A percentile compares a stretch with the other conserved stretches of the same genome.
Conservation (phyloP, 2,329 filamentous ascomycete species). For the Periconia sp. region DNA sequence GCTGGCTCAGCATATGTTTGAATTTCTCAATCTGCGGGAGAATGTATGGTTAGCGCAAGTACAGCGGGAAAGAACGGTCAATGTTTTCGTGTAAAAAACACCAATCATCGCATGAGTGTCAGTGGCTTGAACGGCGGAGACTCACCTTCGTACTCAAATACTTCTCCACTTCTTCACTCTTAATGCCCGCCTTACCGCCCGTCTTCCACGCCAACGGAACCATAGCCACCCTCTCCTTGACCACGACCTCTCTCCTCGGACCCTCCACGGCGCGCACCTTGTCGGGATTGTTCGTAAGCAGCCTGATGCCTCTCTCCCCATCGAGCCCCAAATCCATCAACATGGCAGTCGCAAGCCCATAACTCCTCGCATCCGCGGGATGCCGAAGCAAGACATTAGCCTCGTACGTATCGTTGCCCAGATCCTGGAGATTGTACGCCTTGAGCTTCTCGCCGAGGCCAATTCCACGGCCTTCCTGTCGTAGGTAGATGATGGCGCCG, state of each 20-base stretch:
- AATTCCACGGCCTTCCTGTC: conserved; percentile 94
- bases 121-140: conserved; percentile 5
- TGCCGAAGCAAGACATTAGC: conserved; percentile 89
- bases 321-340: conserved; percentile 78
- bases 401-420: conserved; percentile 96
- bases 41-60: background rate
- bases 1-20: conserved; percentile 52
- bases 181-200: conserved; percentile 75
- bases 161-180: conserved; percentile 85
- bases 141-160: conserved; percentile 93
- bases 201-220: conserved; percentile 89
- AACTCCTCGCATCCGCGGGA: conserved; percentile 91
- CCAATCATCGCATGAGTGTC: too few relatives aligned
- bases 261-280: conserved; percentile 95
- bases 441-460: conserved; percentile 94
- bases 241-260: conserved; percentile 81
- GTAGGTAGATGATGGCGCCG: conserved; percentile 91
- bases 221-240: conserved; percentile 92
- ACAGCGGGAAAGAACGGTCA: background rate
- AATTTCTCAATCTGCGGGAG: conserved; percentile 53
- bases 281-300: conserved; percentile 96
- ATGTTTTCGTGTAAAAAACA: too few relatives aligned
- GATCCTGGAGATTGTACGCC: conserved; percentile 95
- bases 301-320: conserved; percentile 69
- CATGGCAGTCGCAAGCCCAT: conserved; percentile 96